A percentile compares a stretch with the other conserved stretches of the same genome.
These are phyloP conservation scores for Goffeauzyma gilvescens DNA, from an alignment of 768 basidiomycete species.

Conservation along the genomic window DNA sequence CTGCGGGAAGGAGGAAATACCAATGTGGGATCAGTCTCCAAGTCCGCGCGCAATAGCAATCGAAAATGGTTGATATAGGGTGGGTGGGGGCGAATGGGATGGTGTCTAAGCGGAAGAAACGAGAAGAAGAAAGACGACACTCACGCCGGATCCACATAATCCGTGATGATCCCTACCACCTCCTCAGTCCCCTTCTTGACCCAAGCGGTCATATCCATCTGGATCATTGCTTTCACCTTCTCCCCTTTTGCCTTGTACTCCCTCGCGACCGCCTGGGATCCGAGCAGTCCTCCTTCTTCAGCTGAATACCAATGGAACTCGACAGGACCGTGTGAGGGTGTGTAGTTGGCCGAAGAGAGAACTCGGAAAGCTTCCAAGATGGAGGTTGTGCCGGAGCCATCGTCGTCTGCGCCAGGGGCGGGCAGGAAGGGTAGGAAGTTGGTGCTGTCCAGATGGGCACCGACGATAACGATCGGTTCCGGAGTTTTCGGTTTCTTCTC, in stretches of 20 bases:
- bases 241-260: constrained; percentile 46
- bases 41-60: too few species aligned
- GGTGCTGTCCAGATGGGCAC: constrained; percentile 34
- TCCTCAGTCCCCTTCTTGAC: constrained; percentile 59
- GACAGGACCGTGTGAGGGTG: constrained; percentile 27
- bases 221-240: constrained; percentile 65
- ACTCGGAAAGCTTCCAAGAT: constrained; percentile 30
- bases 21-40: too few species aligned
- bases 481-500: constrained; percentile 7
- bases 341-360: constrained; percentile 24
- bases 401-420: constrained; percentile 31
- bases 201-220: constrained; percentile 47
- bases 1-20: constrained; percentile 36
- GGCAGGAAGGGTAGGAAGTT: constrained; percentile 33
- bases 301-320: constrained; percentile 35
- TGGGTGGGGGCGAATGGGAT: not conserved
- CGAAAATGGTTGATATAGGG: too few species aligned
- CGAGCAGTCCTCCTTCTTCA: constrained; percentile 37
- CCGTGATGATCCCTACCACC: constrained; percentile 57
- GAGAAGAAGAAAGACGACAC: constrained; percentile 12
- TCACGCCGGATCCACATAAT: constrained; percentile 52
- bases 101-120: too few species aligned
- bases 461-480: constrained; percentile 29
- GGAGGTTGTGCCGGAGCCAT: constrained; percentile 31
- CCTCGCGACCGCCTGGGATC: constrained; percentile 71